These are phyloP conservation scores for Crithidia brevicula DNA, from an alignment of 208 protist species.

Conservation along the genomic window DNA sequence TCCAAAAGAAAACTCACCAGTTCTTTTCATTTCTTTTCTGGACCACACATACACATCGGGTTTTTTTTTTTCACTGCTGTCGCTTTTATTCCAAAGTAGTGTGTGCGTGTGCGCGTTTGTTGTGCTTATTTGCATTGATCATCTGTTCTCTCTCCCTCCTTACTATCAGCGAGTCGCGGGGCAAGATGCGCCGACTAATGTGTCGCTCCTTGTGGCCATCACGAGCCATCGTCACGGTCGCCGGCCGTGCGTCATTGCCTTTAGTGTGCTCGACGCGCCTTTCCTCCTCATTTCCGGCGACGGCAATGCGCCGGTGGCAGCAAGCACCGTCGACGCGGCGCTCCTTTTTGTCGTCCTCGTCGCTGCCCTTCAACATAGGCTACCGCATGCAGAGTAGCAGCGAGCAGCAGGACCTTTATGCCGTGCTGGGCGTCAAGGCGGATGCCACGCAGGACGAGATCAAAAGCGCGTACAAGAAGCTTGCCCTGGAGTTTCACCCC, in stretches of 20 bases:
- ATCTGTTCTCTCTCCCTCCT: too few relatives aligned
- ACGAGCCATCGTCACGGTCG: not conserved
- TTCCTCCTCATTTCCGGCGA: not conserved
- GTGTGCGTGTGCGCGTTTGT: too few relatives aligned
- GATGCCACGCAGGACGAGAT: conserved; percentile 88
- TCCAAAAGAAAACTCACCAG: too few relatives aligned
- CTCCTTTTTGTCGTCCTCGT: not conserved
- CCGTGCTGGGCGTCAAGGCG: conserved; percentile 67
- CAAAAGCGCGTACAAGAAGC: conserved; percentile 90
- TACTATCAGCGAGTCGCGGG: too few relatives aligned
- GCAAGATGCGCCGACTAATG: conserved; percentile 31
- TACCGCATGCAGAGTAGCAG: conserved; percentile 22
- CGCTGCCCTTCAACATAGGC: not conserved
- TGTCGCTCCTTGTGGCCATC: not conserved
- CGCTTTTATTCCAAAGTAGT: too few relatives aligned
- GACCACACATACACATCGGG: too few relatives aligned
- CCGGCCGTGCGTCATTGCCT: not conserved
- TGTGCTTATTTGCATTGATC: too few relatives aligned
- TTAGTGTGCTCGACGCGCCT: not conserved
- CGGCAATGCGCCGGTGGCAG: conserved; percentile 14
- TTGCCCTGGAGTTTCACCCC: conserved; percentile 90
- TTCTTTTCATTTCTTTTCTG: too few relatives aligned
- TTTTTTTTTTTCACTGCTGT: too few relatives aligned
- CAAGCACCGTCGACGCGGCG: not conserved
- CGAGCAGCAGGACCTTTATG: conserved; percentile 71